Base-by-base conservation (phyloP, 768 basidiomycete species). In the Suillus americanus region DNA sequence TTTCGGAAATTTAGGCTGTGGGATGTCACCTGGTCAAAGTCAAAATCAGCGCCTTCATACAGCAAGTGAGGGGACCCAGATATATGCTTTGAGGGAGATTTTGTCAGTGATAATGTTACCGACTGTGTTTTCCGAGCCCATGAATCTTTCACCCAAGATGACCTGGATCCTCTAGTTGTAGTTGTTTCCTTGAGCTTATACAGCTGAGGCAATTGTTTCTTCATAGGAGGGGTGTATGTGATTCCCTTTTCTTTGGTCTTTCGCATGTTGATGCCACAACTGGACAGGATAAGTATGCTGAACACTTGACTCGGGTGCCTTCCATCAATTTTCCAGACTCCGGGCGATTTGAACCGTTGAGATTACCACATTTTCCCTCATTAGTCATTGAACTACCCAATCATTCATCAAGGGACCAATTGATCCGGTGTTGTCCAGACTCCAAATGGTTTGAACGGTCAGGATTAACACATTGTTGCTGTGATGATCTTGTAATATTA, bases 11-110 rank as follows among this genome's bases (percentile, higher is more conserved):
- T 51, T 51, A 18, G 28, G 50, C 25, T 30, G 28, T 6, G 50
- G 28, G 25, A 51, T 51, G 50, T 51, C 50, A 16, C 50, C 50
- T 51, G 28, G 50, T 51, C 50, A 51, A 51, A 51, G 50, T 51
- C 50, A 8, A 51, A 51, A 13, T 51, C 14, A 2, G 25, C 6
- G 2, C 28, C 50, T 28, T 51, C 50, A 28, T 51, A 16, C 6
- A 51, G 50, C 50, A 51, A 30, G 14, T 51, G 50, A 51, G 50
- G 16, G 16, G 50, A 28, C 25, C 50, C 50, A 13, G 50, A 16
- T 28, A 6, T 28, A 30, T 51, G 50, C 50, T 51, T 51, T 3
- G 14, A 51, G 14, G 50, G 50, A 51, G 50, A 51, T 51, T 51
- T 51, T 30, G 14, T 51, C 14, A 14, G 50, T 16, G 28, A 51